A percentile compares a stretch with the other conserved stretches of the same genome.
phyloP scores from a whole-genome alignment of 2,329 filamentous ascomycete genomes.

The Pestalotiopsis sp. region DNA sequence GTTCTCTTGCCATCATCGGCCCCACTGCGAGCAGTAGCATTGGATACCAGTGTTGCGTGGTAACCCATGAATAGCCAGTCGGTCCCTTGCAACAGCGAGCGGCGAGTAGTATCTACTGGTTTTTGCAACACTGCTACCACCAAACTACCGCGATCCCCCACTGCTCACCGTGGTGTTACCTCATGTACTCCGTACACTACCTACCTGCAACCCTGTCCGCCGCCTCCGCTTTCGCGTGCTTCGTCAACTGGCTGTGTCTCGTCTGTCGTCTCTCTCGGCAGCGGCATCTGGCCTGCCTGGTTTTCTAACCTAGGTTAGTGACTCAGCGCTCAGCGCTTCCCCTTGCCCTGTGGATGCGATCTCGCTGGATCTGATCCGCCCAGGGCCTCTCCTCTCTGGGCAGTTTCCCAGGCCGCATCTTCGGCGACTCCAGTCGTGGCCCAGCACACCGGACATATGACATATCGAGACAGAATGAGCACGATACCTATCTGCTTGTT shows the following conservation, averaged over 20 bases:
- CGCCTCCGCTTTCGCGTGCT: slow-evolving; percentile 11
- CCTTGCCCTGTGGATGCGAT: slow-evolving; percentile 3
- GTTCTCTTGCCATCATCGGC: not conserved
- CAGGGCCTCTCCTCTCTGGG: slow-evolving; percentile 17
- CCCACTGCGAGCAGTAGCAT: not conserved
- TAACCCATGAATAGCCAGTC: slow-evolving; percentile 7
- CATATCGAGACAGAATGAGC: slow-evolving; percentile 7
- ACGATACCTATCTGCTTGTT: slow-evolving; percentile 20
- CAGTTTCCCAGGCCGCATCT: slow-evolving; percentile 27
- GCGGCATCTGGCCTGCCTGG: not conserved
- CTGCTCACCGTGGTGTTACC: not conserved
- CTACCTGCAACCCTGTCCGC: not conserved
- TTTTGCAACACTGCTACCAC: not conserved
- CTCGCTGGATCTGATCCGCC: slow-evolving; percentile 11
- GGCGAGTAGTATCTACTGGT: not conserved
- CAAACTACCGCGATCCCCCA: not conserved
- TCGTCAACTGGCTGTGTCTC: not conserved
- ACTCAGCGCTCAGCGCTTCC: slow-evolving; percentile 19
- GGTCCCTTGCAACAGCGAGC: slow-evolving; percentile 6
- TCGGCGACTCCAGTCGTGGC: slow-evolving; percentile 32
- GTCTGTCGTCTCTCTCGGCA: not conserved
- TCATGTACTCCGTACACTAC: not conserved
- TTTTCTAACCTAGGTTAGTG: slow-evolving; percentile 15
- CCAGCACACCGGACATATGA: slow-evolving; percentile 16
- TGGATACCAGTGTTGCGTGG: not conserved